A percentile compares a stretch with the other conserved stretches of the same genome.
Conservation (phyloP, 768 basidiomycete genomes). For the Termitomyces sp. region DNA sequence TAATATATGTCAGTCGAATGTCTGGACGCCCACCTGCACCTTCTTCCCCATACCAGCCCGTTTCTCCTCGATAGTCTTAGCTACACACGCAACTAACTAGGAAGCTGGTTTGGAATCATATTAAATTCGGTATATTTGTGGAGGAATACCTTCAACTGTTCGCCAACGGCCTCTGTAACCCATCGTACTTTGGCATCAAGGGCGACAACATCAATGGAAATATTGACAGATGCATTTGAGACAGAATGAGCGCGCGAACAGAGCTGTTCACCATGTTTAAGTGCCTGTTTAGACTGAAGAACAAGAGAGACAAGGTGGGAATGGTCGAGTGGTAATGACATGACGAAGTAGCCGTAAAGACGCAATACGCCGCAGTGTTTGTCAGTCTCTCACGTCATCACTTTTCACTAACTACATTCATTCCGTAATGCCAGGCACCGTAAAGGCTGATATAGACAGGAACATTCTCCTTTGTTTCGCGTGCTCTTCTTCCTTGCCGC, state of each 20-base stretch:
- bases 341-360: constrained; percentile 5
- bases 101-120: not conserved
- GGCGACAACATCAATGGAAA: constrained; percentile 65
- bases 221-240: constrained; percentile 61
- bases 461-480: constrained; percentile 47
- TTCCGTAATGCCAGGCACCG: not conserved
- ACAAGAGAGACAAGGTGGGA: constrained; percentile 72
- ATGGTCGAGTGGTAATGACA: constrained; percentile 30
- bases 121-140: not conserved
- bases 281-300: constrained; percentile 75
- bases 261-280: constrained; percentile 71
- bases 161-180: constrained; percentile 66
- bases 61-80: constrained; percentile 70
- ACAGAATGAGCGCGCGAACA: constrained; percentile 61
- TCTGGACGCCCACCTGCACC: constrained; percentile 43
- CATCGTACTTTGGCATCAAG: constrained; percentile 78
- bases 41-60: constrained; percentile 53
- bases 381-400: not conserved
- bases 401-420: not conserved
- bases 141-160: constrained; percentile 63
- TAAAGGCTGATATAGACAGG: constrained; percentile 10
- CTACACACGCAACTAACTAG: constrained; percentile 68
- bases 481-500: constrained; percentile 54
- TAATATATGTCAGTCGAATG: not conserved
- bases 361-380: not conserved